A percentile compares a stretch with the other conserved stretches of the same genome.
Evolutionary conservation across 768 basidiomycete genomes (phyloP).

Genomic region (Russula sp.): DNA sequence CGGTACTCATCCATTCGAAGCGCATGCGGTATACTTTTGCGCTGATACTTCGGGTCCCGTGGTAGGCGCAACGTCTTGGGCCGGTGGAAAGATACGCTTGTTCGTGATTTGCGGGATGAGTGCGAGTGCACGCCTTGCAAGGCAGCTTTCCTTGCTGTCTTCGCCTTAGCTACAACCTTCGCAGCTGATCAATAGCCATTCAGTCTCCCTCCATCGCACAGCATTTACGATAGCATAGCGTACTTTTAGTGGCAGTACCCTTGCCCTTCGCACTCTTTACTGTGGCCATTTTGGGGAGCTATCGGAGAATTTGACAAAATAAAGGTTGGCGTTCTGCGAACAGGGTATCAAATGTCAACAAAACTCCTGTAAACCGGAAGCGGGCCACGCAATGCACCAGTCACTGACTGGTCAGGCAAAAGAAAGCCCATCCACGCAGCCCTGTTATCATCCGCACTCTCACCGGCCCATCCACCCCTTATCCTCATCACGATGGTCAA

Average conservation of each 20-base stretch:
- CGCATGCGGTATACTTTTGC: constrained; percentile 88
- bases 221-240: not conserved
- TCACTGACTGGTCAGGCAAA: too few species aligned
- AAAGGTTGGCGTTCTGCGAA: not conserved
- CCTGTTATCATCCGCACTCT: not conserved
- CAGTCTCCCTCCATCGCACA: not conserved
- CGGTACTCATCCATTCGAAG: constrained; percentile 97
- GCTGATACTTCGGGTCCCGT: constrained; percentile 90
- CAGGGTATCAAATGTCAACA: not conserved
- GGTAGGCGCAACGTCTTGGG: constrained; percentile 79
- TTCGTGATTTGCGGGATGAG: constrained; percentile 75
- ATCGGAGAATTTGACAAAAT: not conserved
- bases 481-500: not conserved
- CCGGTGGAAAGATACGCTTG: constrained; percentile 85
- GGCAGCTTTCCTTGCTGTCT: constrained; percentile 94
- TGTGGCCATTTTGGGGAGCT: constrained; percentile 53
- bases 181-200: not conserved
- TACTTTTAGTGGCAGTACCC: not conserved
- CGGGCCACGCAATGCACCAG: not conserved
- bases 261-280: constrained; percentile 47
- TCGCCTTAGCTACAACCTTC: constrained; percentile 62
- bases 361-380: constrained; percentile 56
- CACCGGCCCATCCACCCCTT: constrained; percentile 16
- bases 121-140: constrained; percentile 82
- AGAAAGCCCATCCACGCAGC: not conserved